Percentiles rank a stretch among this genome's conserved stretches.
Conservation (phyloP, 148 eudicot genomes). For the Agrostemma githago region DNA sequence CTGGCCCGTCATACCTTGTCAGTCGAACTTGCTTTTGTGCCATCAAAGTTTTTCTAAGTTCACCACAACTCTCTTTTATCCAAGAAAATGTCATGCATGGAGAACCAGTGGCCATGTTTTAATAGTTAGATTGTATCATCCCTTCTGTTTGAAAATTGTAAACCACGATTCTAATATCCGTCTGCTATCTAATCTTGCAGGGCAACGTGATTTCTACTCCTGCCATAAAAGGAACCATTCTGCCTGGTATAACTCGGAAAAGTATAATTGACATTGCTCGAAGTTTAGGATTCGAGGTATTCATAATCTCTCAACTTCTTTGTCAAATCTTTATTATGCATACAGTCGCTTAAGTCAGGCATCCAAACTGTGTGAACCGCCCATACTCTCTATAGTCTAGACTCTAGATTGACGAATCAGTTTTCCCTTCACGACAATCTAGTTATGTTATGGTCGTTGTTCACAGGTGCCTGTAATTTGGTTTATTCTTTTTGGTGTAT, state of each 20-base stretch:
- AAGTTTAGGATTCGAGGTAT: conserved; percentile 87
- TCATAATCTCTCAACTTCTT: neutral
- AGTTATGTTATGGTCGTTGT: neutral
- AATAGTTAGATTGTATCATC: neutral
- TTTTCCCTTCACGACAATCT: neutral
- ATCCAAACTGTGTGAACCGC: neutral
- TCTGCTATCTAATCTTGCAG: conserved; percentile 30
- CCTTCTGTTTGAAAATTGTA: neutral
- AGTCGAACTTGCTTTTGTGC: neutral
- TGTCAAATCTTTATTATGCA: neutral
- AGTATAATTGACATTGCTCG: conserved; percentile 88
- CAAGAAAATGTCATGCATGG: too few relatives aligned
- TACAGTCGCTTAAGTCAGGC: neutral
- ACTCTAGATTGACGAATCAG: too few relatives aligned
- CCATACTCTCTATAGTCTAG: too few relatives aligned
- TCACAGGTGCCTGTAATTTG: neutral
- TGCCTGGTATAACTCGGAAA: conserved; percentile 95
- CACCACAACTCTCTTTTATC: neutral
- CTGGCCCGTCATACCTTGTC: neutral
- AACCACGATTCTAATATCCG: neutral
- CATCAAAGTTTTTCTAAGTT: neutral
- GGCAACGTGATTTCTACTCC: conserved; percentile 82
- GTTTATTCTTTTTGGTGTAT: conserved; percentile 23
- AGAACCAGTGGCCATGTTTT: neutral
- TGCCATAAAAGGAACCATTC: conserved; percentile 80